Percentiles rank a stretch among this genome's conserved stretches.
Conservation (phyloP, 1,284 basidiomycete genomes). For the Boletellus sp. region DNA sequence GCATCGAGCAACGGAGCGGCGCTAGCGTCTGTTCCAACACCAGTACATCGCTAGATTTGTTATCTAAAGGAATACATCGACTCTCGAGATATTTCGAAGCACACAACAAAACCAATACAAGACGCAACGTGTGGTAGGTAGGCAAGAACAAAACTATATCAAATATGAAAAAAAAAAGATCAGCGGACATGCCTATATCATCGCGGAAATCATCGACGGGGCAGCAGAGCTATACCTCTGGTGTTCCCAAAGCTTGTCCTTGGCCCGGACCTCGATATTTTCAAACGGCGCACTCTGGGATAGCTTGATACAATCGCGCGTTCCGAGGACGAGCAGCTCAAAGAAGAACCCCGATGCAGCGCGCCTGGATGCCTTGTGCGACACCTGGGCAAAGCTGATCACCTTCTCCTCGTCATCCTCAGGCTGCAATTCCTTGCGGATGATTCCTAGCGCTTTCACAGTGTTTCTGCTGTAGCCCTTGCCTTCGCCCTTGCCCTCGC, state of each 20-base stretch:
- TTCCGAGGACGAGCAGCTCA: conserved; percentile 90
- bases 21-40: no score
- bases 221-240: conserved; percentile 52
- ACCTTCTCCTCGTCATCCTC: conserved; percentile 60
- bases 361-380: conserved; percentile 74
- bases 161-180: not conserved
- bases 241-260: conserved; percentile 80
- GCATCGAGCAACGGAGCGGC: no score
- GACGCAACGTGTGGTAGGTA: not conserved
- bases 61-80: no score
- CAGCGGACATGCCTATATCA: conserved; percentile 19
- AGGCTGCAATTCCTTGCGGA: conserved; percentile 74
- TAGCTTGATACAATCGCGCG: conserved; percentile 84
- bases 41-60: no score
- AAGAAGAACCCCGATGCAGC: conserved; percentile 97
- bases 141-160: conserved; percentile 8
- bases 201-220: conserved; percentile 39
- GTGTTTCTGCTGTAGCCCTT: conserved; percentile 89
- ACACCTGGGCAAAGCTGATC: conserved; percentile 34
- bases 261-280: conserved; percentile 82
- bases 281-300: conserved; percentile 74
- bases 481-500: conserved; percentile 63
- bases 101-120: no score
- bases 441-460: conserved; percentile 80
- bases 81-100: no score